phyloP scores from a whole-genome alignment of 2,329 filamentous ascomycete genomes.

The Epicoccum nigrum region DNA sequence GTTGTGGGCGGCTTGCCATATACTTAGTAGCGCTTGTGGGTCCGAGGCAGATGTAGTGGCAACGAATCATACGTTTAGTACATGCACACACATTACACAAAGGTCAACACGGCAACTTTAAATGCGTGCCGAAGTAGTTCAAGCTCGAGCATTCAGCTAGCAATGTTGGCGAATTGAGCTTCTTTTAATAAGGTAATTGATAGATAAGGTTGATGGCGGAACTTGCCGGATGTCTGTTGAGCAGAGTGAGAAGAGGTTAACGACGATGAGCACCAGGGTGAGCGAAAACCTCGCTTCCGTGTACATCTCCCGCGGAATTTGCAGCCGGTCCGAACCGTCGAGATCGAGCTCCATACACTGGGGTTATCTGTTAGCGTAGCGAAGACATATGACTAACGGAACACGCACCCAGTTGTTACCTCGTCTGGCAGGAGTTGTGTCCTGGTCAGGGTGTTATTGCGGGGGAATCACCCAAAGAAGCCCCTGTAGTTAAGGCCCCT shows the following conservation, averaged over 20 bases:
- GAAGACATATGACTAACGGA: neutral
- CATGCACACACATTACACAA: no score
- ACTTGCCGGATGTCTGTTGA: no score
- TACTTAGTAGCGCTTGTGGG: no score
- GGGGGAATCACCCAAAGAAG: constrained; percentile 4
- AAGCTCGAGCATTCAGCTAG: no score
- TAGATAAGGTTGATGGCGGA: neutral
- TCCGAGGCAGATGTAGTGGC: no score
- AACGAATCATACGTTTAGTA: no score
- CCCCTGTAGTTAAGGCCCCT: constrained; percentile 1
- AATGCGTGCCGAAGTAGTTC: no score
- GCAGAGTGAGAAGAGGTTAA: neutral
- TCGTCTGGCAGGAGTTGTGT: constrained; percentile 2
- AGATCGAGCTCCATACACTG: constrained; percentile 3
- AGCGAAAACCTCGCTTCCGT: constrained; percentile 13
- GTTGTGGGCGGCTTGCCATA: no score
- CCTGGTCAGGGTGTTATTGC: constrained; percentile 9
- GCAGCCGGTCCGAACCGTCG: constrained; percentile 12
- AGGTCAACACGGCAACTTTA: no score
- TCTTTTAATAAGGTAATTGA: neutral
- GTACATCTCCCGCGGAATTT: constrained; percentile 2
- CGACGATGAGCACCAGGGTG: constrained; percentile 8
- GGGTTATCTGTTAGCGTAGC: constrained; percentile 4
- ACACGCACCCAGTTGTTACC: no score
- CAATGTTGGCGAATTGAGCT: no score